Evolutionary conservation across 495 filamentous ascomycete genomes (phyloP).

Genomic region (Penicillium riverlandense): DNA sequence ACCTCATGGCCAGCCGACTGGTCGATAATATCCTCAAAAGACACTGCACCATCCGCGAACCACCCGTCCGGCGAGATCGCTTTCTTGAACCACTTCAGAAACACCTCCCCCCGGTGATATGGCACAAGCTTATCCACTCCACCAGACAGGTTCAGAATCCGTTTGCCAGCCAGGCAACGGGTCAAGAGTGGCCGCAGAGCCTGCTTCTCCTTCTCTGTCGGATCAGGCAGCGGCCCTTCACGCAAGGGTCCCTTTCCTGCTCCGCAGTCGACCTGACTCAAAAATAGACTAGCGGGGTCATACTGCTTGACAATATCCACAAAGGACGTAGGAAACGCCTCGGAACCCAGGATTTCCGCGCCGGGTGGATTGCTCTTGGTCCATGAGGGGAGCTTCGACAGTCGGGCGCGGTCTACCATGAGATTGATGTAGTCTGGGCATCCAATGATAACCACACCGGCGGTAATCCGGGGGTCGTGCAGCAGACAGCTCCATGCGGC

Average conservation of each 20-base stretch:
- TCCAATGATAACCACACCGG: conserved; percentile 74
- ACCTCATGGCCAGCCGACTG: conserved; percentile 66
- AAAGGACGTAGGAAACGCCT: conserved; percentile 64
- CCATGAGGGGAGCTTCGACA: conserved; percentile 62
- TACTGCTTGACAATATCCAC: conserved; percentile 51
- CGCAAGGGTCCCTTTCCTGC: conserved; percentile 20
- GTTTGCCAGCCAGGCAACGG: conserved; percentile 59
- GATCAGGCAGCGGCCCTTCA: conserved; percentile 35
- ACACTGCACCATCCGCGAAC: conserved; percentile 51
- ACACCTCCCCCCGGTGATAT: conserved; percentile 58
- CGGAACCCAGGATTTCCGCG: conserved; percentile 61
- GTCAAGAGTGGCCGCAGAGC: conserved; percentile 32
- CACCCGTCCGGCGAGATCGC: conserved; percentile 46
- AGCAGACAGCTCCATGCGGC: conserved; percentile 77
- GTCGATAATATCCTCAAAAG: conserved; percentile 69
- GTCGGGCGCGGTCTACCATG: conserved; percentile 67
- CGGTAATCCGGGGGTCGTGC: conserved; percentile 66
- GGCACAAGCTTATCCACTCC: conserved; percentile 80
- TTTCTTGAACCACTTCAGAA: conserved; percentile 63
- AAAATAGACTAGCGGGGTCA: conserved; percentile 65
- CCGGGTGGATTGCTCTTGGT: conserved; percentile 47
- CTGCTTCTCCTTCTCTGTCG: conserved; percentile 36
- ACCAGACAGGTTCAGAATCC: conserved; percentile 70
- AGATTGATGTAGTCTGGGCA: conserved; percentile 82
- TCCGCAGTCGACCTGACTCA: conserved; percentile 39